Evolutionary conservation across 176 grass and related monocot genomes (phyloP), one percentile per base, ranked within the genome.

Genomic region (Musa acuminata): DNA sequence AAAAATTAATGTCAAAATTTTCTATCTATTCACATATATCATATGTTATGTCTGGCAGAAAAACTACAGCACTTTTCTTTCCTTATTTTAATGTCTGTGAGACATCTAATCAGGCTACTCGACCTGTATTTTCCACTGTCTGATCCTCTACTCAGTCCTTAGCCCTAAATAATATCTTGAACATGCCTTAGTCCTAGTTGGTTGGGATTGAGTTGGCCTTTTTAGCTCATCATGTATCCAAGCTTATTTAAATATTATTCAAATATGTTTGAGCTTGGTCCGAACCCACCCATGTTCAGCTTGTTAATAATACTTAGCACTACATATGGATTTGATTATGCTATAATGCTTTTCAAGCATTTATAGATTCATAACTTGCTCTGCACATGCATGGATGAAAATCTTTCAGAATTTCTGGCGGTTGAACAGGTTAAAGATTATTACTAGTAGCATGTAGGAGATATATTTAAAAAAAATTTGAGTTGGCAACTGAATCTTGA

Each of bases 1-100:
- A 67, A 67, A 72, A 78, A 19, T 43, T 71, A 1, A 75, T 19
- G 43, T 53, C 35, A 43, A 43, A 43, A 49, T 80, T 27, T 50
- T 52, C 51, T 12, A 26, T 55, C 0, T 78, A 68, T 55, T 54
- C 13, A 21, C 13, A 35, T 29, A 51, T 9, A n/a, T 11, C 17
- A 14, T n/a, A 20, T 16, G 11, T 22, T 20, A 51, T 51, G 43
- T 50, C 10, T 14, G 21, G 43, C 0, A n/a, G 22, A 11, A 70
- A 51, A 70, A 9, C 11, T 70, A 20, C 21, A 51, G 17, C 13
- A 70, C 17, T 51, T 0, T 50, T 50, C 48, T 70, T 50, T 60
- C 2, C 2, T n/a, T 70, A 51, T 65, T 65, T 11, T 1, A 20
- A 0, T 19, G 13, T 49, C 67, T 69, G 48, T 69, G 67, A n/a